A percentile compares a stretch with the other conserved stretches of the same genome.
These are phyloP conservation scores for Amanita brunnescens DNA, from an alignment of 768 basidiomycete species.

Conservation along the genomic window DNA sequence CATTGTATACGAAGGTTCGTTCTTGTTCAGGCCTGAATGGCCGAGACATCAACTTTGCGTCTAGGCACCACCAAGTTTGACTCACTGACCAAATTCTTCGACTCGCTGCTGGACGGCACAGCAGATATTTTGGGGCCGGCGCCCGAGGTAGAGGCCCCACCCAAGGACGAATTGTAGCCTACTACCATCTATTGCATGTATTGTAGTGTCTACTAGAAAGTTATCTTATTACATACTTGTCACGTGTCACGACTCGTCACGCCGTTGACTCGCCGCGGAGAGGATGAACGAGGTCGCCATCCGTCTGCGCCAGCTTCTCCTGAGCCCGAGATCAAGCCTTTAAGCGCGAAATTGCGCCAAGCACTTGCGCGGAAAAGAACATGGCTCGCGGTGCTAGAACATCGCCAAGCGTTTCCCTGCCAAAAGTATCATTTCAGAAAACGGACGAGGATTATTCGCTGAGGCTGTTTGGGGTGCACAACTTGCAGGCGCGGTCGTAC, in stretches of 20 bases:
- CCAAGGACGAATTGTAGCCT: slow-evolving; percentile 11
- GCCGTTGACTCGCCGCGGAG: too few relatives aligned
- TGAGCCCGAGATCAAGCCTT: background rate
- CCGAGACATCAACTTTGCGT: background rate
- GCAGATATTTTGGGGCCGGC: slow-evolving; percentile 51
- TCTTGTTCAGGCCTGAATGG: background rate
- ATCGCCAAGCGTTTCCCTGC: slow-evolving; percentile 29
- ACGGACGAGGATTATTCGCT: slow-evolving; percentile 56
- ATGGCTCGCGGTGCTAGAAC: slow-evolving; percentile 33
- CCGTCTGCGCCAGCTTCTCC: background rate
- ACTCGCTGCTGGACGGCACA: slow-evolving; percentile 60
- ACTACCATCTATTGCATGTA: background rate
- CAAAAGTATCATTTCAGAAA: slow-evolving; percentile 60
- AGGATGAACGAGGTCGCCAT: background rate
- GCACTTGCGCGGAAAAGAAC: background rate
- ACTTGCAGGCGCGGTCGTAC: slow-evolving; percentile 54
- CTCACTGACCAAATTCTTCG: slow-evolving; percentile 65
- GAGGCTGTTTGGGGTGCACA: slow-evolving; percentile 54
- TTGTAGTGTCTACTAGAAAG: too few relatives aligned
- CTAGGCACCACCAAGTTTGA: slow-evolving; percentile 63
- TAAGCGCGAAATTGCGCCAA: too few relatives aligned
- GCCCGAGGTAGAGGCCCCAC: too few relatives aligned
- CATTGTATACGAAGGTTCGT: slow-evolving; percentile 59
- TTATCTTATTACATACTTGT: too few relatives aligned
- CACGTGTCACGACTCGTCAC: background rate